phyloP scores from a whole-genome alignment of 2,329 filamentous ascomycete genomes.

The Penicillium aurantiogriseum region DNA sequence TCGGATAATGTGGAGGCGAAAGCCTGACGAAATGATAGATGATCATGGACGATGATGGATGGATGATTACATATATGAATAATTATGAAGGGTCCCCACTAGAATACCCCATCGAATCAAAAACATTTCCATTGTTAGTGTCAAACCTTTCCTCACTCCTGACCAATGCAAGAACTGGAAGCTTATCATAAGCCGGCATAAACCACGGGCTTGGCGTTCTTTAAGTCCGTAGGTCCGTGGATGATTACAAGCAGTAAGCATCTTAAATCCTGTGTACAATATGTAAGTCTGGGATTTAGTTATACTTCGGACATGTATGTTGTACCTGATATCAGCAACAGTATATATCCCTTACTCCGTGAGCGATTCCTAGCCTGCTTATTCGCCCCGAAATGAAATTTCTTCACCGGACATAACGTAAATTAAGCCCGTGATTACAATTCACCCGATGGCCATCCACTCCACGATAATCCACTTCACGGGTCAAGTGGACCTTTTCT shows the following conservation, averaged over 20 bases:
- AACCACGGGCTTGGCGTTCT: background rate
- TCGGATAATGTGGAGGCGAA: background rate
- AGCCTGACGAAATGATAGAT: background rate
- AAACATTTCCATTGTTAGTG: too few relatives aligned
- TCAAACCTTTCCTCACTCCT: background rate
- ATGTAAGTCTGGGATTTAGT: too few relatives aligned
- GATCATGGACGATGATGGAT: background rate
- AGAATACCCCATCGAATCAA: background rate
- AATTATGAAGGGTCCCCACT: background rate
- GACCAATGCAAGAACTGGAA: background rate
- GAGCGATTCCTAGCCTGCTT: background rate
- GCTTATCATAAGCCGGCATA: background rate
- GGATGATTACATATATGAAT: background rate
- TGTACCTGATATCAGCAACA: background rate
- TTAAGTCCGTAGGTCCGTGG: background rate
- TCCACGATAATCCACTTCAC: background rate
- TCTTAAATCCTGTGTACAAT: background rate
- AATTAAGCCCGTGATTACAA: constrained; percentile 3
- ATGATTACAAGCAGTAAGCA: background rate
- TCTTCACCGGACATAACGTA: background rate
- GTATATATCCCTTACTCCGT: background rate
- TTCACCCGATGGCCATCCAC: background rate
- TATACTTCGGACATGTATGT: too few relatives aligned
- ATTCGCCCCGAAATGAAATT: background rate
- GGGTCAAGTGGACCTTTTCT: constrained; percentile 5